Evolutionary conservation across 129 eudicot species (phyloP).

Genomic region (Escallonia rubra): DNA sequence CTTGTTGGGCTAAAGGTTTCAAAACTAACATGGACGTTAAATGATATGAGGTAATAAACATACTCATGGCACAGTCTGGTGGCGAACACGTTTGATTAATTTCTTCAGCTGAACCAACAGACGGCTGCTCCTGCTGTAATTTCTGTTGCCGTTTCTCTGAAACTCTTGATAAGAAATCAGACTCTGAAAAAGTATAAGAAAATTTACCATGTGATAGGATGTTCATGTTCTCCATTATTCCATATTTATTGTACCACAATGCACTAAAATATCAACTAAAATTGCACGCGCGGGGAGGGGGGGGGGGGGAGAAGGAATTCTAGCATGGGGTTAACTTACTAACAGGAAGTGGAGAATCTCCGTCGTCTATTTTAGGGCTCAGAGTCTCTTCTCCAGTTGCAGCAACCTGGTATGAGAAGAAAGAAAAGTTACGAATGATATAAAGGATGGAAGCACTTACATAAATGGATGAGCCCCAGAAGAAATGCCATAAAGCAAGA

Average conservation of each 20-base stretch:
- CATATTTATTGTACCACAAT: background rate
- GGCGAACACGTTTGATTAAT: constrained; percentile 33
- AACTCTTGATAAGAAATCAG: constrained; percentile 46
- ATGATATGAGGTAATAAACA: constrained; percentile 11
- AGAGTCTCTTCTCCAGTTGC: constrained; percentile 42
- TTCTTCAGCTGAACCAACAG: constrained; percentile 32
- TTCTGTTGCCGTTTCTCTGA: constrained; percentile 42
- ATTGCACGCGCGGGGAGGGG: background rate
- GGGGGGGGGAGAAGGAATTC: constrained; percentile 4
- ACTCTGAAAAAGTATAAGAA: constrained; percentile 32
- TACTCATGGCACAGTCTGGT: constrained; percentile 40
- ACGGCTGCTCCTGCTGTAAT: constrained; percentile 36
- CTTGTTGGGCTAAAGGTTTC: constrained; percentile 1
- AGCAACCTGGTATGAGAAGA: constrained; percentile 33
- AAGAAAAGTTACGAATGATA: background rate
- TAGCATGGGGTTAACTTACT: constrained; percentile 49
- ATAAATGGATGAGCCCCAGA: background rate
- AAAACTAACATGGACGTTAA: constrained; percentile 1
- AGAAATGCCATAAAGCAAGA: background rate
- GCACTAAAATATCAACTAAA: constrained; percentile 17
- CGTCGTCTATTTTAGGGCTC: constrained; percentile 27
- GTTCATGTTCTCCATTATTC: background rate
- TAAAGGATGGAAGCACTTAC: constrained; percentile 1
- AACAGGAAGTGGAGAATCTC: constrained; percentile 36
- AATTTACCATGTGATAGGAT: background rate